A percentile compares a stretch with the other conserved stretches of the same genome.
Conservation (phyloP, 2,329 filamentous ascomycete species). For the Diaporthe humulicola region DNA sequence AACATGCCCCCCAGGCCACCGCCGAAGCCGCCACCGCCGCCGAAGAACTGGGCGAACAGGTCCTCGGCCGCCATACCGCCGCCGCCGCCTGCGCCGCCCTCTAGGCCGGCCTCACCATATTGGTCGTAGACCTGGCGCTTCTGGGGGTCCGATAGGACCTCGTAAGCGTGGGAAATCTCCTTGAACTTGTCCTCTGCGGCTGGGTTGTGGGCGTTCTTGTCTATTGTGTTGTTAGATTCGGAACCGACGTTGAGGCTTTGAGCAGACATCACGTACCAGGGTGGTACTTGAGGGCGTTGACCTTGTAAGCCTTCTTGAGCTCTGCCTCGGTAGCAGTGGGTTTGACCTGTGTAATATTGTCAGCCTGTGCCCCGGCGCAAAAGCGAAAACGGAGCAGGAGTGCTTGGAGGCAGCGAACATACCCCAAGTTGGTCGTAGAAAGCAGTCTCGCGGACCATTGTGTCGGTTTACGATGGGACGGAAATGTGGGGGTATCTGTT, state of each 20-base stretch:
- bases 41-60: conserved; percentile 97
- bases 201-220: conserved; percentile 97
- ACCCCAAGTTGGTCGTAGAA: conserved; percentile 85
- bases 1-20: conserved; percentile 86
- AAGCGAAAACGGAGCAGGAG: not conserved
- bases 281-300: conserved; percentile 85
- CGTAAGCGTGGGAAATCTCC: conserved; percentile 95
- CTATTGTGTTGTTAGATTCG: conserved; percentile 58
- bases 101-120: conserved; percentile 96
- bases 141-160: conserved; percentile 91
- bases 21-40: conserved; percentile 73
- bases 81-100: conserved; percentile 83
- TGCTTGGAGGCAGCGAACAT: conserved; percentile 52
- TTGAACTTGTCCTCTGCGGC: conserved; percentile 98
- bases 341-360: conserved; percentile 70
- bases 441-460: conserved; percentile 84
- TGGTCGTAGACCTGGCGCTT: conserved; percentile 96
- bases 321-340: conserved; percentile 86
- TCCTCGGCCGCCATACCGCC: conserved; percentile 96
- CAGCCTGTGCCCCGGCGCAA: not conserved
- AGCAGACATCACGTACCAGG: conserved; percentile 72
- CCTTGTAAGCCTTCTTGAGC: conserved; percentile 92
- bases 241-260: not conserved
- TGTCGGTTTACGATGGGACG: conserved; percentile 47
- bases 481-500: conserved; percentile 32